phyloP scores from a whole-genome alignment of 495 filamentous ascomycete species.

The Trichoderma orchidacearum region DNA sequence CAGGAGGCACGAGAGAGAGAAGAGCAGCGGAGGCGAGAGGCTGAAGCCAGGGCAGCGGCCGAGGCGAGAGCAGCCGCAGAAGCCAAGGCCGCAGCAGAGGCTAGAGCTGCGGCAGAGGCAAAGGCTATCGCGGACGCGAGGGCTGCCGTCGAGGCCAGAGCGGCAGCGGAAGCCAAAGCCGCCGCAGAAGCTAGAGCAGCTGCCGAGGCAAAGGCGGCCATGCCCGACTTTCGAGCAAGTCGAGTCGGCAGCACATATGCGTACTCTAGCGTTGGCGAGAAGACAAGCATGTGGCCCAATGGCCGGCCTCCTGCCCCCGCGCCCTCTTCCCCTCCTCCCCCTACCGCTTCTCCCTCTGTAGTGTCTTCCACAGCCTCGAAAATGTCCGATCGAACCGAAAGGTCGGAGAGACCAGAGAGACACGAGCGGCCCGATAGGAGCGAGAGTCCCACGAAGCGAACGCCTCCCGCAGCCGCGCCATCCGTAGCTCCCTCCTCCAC shows the following conservation, averaged over 20 bases:
- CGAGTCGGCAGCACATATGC: conserved; percentile 30
- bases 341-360: conserved; percentile 8
- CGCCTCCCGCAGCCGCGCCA: background rate
- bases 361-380: conserved; percentile 8
- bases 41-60: conserved; percentile 2
- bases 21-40: conserved; percentile 9
- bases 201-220: background rate
- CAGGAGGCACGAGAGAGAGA: conserved; percentile 22
- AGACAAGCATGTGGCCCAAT: conserved; percentile 41
- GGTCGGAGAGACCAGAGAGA: background rate
- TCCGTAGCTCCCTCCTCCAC: background rate
- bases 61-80: conserved; percentile 9
- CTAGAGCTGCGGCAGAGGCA: conserved; percentile 7
- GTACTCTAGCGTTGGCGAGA: conserved; percentile 41
- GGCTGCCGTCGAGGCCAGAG: conserved; percentile 7
- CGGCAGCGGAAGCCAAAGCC: conserved; percentile 15
- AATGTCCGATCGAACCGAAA: conserved; percentile 8
- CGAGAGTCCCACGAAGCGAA: conserved; percentile 6
- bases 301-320: conserved; percentile 25
- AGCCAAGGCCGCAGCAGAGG: background rate
- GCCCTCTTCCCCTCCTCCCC: conserved; percentile 9
- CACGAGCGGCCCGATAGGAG: background rate
- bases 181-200: background rate
- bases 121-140: background rate
- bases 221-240: conserved; percentile 8